Evolutionary conservation across 2,329 filamentous ascomycete genomes (phyloP), one percentile per base, ranked within the genome.

Genomic region (Xylaria sp.): DNA sequence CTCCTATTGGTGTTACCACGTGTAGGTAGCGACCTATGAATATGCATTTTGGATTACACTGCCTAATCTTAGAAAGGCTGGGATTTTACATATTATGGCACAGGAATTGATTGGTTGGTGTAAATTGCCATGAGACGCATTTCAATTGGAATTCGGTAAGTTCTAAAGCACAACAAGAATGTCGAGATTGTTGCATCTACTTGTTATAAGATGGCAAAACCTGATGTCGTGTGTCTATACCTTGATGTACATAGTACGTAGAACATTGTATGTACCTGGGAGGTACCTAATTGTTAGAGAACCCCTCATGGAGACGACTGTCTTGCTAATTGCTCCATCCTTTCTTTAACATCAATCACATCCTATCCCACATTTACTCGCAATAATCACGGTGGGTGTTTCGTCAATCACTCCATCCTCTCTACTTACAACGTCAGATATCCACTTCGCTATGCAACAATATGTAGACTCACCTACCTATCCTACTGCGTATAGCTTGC

Each of bases 121-220:
- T n/a, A 60, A 41, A 39, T 18, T 9, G 4, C 3, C n/a, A 3
- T 41, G 43, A 30, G 39, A 25, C 46, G 8, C n/a, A 28, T 30
- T 50, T 60, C 23, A n/a, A 20, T 23, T 56, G 43, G 20, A 3
- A 12, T 50, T 50, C 58, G 45, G 45, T 23, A 60, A 41, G 20
- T 52, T 39, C 15, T 32, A 3, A 48, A 48, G 57, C 30, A 48
- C 20, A 1, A 36, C 9, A 9, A 36, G 6, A 60, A 32, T 48
- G 46, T 20, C 45, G 15, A 41, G 45, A 28, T 30, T 41, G 32
- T 15, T 18, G 13, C 34, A 46, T 59, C 39, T 46, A 28, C 23
- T 20, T 23, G 39, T 50, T 8, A 18, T 18, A 48, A 30, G 58
- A 50, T 50, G 8, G 43, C n/a, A 28, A 32, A 48, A 36, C 34